Conservation (phyloP, 2,329 filamentous ascomycete species). For the Thyridium curvatum region DNA sequence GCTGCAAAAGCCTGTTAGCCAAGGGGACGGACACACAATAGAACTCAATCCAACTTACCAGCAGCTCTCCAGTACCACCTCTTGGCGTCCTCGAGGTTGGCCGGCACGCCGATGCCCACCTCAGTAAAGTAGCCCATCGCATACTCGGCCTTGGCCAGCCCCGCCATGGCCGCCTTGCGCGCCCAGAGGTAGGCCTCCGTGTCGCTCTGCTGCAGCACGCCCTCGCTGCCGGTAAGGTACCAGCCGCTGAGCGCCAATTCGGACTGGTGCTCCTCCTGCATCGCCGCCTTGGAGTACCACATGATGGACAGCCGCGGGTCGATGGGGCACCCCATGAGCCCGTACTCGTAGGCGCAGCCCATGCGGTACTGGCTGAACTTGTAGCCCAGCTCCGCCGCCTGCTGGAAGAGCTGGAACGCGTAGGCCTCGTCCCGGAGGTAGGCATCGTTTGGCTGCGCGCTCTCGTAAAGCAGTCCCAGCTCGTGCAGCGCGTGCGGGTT, state of each 20-base stretch:
- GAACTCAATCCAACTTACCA: too few species aligned
- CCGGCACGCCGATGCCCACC: constrained; percentile 80
- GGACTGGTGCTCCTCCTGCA: constrained; percentile 89
- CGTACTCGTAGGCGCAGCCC: constrained; percentile 85
- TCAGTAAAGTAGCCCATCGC: constrained; percentile 98
- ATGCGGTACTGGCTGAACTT: constrained; percentile 92
- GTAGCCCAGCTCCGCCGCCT: constrained; percentile 85
- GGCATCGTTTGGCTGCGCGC: constrained; percentile 59
- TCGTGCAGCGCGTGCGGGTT: constrained; percentile 96
- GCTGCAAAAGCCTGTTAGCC: constrained; percentile 45
- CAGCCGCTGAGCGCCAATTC: constrained; percentile 82
- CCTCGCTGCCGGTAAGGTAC: constrained; percentile 89
- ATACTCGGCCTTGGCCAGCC: constrained; percentile 90
- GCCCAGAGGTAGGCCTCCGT: constrained; percentile 98
- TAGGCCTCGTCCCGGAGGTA: constrained; percentile 79
- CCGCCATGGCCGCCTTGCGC: constrained; percentile 81
- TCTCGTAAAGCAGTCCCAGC: constrained; percentile 62
- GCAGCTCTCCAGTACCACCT: constrained; percentile 97
- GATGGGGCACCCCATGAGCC: constrained; percentile 72
- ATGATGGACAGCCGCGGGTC: constrained; percentile 81
- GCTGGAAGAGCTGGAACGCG: constrained; percentile 72
- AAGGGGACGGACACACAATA: constrained; percentile 18
- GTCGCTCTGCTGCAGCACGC: constrained; percentile 84
- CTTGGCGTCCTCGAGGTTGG: constrained; percentile 90
- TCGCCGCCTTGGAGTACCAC: constrained; percentile 89